These are phyloP conservation scores for Obba rivulosa DNA, from an alignment of 768 basidiomycete genomes.

Conservation along the genomic window DNA sequence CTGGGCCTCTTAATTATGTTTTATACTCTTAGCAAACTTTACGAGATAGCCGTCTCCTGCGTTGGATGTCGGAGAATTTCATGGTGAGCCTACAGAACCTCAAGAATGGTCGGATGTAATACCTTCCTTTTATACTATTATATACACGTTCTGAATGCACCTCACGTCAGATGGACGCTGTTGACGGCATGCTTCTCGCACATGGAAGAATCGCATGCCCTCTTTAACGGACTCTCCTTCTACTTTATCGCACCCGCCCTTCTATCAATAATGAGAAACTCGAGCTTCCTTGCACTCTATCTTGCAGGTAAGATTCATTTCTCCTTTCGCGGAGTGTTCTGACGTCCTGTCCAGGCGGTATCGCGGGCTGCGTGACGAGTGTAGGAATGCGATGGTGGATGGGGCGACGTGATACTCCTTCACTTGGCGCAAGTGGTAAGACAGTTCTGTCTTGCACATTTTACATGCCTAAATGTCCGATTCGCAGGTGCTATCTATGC, in stretches of 20 bases:
- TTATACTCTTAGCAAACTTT: constrained; percentile 9
- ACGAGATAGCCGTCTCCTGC: constrained; percentile 32
- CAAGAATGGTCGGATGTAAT: constrained; percentile 50
- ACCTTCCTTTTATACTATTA: background rate
- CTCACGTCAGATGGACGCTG: constrained; percentile 61
- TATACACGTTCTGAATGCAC: background rate
- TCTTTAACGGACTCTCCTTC: constrained; percentile 76
- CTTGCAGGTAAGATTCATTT: constrained; percentile 44
- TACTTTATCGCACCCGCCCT: constrained; percentile 71
- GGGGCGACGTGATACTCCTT: constrained; percentile 19
- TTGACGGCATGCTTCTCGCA: constrained; percentile 73
- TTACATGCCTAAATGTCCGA: background rate
- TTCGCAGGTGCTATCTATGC: constrained; percentile 65
- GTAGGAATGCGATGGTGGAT: background rate
- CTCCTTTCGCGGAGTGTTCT: background rate
- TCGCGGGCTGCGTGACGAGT: background rate
- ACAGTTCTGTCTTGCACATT: background rate
- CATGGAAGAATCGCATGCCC: constrained; percentile 47
- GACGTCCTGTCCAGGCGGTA: background rate
- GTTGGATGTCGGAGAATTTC: constrained; percentile 62
- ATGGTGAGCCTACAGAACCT: constrained; percentile 56
- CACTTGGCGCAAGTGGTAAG: constrained; percentile 74
- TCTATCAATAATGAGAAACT: constrained; percentile 56
- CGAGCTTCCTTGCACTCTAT: constrained; percentile 68
- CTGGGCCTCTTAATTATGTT: background rate